Evolutionary conservation across 805 yeast genomes (phyloP).

Genomic region (Yarrowia osloensis): DNA sequence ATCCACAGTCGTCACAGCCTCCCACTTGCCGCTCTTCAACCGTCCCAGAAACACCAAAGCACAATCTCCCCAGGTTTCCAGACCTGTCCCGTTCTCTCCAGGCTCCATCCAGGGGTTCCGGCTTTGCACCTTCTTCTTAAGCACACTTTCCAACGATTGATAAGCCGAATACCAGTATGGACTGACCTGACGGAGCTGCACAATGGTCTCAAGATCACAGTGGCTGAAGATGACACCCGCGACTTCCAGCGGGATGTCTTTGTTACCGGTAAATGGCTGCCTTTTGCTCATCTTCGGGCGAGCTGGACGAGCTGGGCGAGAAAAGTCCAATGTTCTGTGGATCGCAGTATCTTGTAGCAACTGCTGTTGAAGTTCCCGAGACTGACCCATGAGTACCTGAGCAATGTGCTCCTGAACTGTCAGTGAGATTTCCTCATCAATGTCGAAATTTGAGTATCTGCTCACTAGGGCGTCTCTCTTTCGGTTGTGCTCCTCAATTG

Average conservation of each 20-base stretch:
- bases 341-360: no score
- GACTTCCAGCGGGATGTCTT: not conserved
- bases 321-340: not conserved
- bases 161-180: not conserved
- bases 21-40: not conserved
- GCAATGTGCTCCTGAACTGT: not conserved
- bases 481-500: no score
- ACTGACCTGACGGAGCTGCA: not conserved
- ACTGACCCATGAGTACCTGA: not conserved
- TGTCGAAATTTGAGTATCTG: no score
- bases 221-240: not conserved
- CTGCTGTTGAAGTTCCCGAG: not conserved
- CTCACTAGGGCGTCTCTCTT: no score
- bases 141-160: not conserved
- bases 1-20: not conserved
- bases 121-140: not conserved
- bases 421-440: no score
- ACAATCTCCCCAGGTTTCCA: not conserved
- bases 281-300: not conserved
- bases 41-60: not conserved
- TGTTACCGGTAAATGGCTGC: not conserved
- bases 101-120: not conserved
- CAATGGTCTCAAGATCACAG: not conserved
- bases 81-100: not conserved
- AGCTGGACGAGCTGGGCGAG: not conserved